Percentiles rank a stretch among this genome's conserved stretches.
phyloP scores from a whole-genome alignment of 352 stramenopile genomes.

The Globisporangium spinosum region DNA sequence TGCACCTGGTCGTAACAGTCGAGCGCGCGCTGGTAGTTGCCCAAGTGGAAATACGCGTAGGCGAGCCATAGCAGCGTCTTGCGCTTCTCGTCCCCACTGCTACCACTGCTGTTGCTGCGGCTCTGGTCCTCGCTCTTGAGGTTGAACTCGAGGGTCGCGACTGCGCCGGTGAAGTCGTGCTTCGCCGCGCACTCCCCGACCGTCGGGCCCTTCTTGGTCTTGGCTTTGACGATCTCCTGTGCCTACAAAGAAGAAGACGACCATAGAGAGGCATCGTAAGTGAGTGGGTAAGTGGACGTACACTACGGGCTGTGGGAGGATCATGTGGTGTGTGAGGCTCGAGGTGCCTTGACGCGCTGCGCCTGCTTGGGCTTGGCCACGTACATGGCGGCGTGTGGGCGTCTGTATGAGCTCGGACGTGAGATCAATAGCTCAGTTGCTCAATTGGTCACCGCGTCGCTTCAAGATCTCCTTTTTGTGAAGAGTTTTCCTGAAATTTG shows the following conservation, averaged over 20 bases:
- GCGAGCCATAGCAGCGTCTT: constrained; percentile 91
- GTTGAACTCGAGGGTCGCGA: constrained; percentile 94
- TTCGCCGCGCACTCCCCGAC: constrained; percentile 74
- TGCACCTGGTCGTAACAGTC: constrained; percentile 88
- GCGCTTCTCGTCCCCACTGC: constrained; percentile 45
- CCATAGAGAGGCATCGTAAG: background rate
- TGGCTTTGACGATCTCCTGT: constrained; percentile 62
- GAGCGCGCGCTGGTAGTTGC: constrained; percentile 91
- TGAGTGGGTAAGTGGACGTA: no score
- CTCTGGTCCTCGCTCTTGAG: constrained; percentile 82
- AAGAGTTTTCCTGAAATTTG: no score
- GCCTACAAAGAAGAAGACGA: constrained; percentile 18
- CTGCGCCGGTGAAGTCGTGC: constrained; percentile 92
- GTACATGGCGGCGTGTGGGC: constrained; percentile 38
- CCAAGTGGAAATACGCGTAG: constrained; percentile 94
- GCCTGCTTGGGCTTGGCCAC: constrained; percentile 79
- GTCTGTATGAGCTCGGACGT: no score
- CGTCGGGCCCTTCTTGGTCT: constrained; percentile 74
- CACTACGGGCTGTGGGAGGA: background rate
- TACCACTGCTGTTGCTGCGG: constrained; percentile 15
- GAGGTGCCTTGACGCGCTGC: constrained; percentile 49
- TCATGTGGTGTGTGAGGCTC: background rate
- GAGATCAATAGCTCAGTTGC: no score
- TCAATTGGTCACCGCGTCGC: no score
- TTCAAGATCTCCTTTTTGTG: no score